Evolutionary conservation across 768 basidiomycete species (phyloP).

Genomic region (Lepiota venenata): DNA sequence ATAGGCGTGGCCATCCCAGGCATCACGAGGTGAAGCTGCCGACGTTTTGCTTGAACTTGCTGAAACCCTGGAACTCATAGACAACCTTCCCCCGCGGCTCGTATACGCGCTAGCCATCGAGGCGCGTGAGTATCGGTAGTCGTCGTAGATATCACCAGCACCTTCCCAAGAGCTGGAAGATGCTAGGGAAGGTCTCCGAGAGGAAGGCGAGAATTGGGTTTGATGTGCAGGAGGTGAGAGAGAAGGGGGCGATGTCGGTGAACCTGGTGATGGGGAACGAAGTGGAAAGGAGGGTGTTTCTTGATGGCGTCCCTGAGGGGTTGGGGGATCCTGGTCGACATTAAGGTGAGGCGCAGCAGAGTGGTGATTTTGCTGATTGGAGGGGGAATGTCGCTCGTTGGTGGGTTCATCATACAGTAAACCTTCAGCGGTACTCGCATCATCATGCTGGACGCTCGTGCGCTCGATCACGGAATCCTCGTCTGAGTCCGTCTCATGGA

Average conservation of each 20-base stretch:
- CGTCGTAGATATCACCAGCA: slow-evolving; percentile 73
- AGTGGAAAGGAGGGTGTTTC: neutral
- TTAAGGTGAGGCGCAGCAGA: neutral
- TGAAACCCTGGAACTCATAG: neutral
- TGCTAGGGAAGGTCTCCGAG: slow-evolving; percentile 26
- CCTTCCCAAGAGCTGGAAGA: slow-evolving; percentile 52
- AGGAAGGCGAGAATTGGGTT: neutral
- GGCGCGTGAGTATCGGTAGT: slow-evolving; percentile 69
- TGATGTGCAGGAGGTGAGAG: slow-evolving; percentile 14
- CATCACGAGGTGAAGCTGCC: neutral
- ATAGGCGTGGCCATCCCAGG: slow-evolving; percentile 3
- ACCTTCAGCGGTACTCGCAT: slow-evolving; percentile 21
- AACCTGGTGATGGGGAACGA: slow-evolving; percentile 4
- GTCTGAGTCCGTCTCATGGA: slow-evolving; percentile 30
- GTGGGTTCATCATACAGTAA: slow-evolving; percentile 17
- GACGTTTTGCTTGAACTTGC: neutral
- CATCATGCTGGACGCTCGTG: slow-evolving; percentile 4
- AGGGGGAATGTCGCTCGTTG: slow-evolving; percentile 13
- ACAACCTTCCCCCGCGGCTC: neutral
- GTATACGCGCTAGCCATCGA: slow-evolving; percentile 40
- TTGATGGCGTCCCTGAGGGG: neutral
- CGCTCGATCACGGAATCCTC: slow-evolving; percentile 22
- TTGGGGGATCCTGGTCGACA: neutral
- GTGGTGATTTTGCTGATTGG: neutral
- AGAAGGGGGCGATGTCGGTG: slow-evolving; percentile 14